phyloP scores from a whole-genome alignment of 805 yeast species.

The Starmera dryadoides region DNA sequence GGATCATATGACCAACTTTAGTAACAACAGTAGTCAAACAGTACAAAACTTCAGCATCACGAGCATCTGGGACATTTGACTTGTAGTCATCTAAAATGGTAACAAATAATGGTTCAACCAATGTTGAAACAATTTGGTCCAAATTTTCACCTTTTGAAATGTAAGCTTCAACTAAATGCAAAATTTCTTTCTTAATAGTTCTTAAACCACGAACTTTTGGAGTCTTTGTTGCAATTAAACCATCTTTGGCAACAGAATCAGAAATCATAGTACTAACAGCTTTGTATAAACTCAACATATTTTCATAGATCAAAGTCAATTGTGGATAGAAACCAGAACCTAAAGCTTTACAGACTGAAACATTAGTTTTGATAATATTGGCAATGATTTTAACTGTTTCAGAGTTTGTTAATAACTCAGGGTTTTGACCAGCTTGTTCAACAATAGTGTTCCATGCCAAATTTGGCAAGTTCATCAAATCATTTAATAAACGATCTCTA shows the following conservation, averaged over 20 bases:
- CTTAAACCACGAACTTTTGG: constrained; percentile 93
- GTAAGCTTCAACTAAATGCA: constrained; percentile 84
- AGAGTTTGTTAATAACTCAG: constrained; percentile 64
- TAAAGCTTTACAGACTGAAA: constrained; percentile 87
- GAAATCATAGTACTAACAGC: constrained; percentile 87
- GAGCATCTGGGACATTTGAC: constrained; percentile 86
- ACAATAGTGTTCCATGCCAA: constrained; percentile 91
- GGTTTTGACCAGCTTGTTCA: constrained; percentile 77
- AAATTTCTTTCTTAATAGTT: constrained; percentile 90
- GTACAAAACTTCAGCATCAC: constrained; percentile 95
- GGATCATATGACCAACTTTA: constrained; percentile 81
- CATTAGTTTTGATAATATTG: constrained; percentile 90
- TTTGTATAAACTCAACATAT: constrained; percentile 81
- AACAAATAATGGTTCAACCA: constrained; percentile 74
- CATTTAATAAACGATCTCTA: constrained; percentile 65
- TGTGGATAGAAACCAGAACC: constrained; percentile 91
- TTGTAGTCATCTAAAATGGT: constrained; percentile 89
- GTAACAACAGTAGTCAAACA: constrained; percentile 88
- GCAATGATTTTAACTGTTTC: constrained; percentile 92
- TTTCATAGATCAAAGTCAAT: constrained; percentile 76
- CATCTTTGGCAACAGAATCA: constrained; percentile 69
- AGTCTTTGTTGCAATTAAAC: constrained; percentile 86
- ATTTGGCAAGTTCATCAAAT: constrained; percentile 87
- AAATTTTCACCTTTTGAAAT: constrained; percentile 76
- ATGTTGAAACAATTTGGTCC: constrained; percentile 75